Evolutionary conservation across 169 alveolate genomes (phyloP).

Genomic region (Cryptosporidium meleagridis): DNA sequence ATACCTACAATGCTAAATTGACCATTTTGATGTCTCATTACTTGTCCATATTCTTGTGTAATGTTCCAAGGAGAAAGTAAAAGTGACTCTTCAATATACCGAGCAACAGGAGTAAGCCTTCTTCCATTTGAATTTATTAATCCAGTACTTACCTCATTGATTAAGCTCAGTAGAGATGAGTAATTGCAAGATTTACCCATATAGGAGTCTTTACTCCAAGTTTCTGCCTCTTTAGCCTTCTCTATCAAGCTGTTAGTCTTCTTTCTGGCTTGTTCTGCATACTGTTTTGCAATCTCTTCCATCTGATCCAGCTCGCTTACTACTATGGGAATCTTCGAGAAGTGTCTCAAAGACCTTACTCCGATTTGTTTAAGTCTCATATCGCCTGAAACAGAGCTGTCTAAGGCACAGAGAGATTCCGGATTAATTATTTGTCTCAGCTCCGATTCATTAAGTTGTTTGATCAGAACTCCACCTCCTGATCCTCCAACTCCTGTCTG

Average conservation of each 20-base stretch:
- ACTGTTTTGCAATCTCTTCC: constrained; percentile 62
- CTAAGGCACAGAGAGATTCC: constrained; percentile 85
- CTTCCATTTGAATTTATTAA: constrained; percentile 68
- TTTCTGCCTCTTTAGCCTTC: background rate
- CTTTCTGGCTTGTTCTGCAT: constrained; percentile 57
- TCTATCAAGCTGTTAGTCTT: background rate
- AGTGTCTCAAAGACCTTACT: constrained; percentile 73
- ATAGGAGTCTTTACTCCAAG: too few species aligned
- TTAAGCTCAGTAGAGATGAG: constrained; percentile 5
- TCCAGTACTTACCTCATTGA: constrained; percentile 66
- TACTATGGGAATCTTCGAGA: constrained; percentile 59
- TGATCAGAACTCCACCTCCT: constrained; percentile 8
- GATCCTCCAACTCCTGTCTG: background rate
- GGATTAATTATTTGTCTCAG: constrained; percentile 85
- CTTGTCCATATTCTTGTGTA: constrained; percentile 85
- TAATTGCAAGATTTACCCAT: background rate
- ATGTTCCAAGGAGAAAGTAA: constrained; percentile 87
- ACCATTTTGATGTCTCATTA: constrained; percentile 84
- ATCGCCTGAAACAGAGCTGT: constrained; percentile 84
- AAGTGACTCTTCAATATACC: constrained; percentile 86
- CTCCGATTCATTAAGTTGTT: constrained; percentile 80
- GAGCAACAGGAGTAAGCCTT: constrained; percentile 72
- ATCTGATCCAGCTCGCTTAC: constrained; percentile 66
- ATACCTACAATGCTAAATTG: constrained; percentile 85
- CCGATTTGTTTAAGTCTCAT: constrained; percentile 83